Evolutionary conservation across 139 green algal species (phyloP), one percentile per base, ranked within the genome.

Genomic region (Spirogloea muscicola): DNA sequence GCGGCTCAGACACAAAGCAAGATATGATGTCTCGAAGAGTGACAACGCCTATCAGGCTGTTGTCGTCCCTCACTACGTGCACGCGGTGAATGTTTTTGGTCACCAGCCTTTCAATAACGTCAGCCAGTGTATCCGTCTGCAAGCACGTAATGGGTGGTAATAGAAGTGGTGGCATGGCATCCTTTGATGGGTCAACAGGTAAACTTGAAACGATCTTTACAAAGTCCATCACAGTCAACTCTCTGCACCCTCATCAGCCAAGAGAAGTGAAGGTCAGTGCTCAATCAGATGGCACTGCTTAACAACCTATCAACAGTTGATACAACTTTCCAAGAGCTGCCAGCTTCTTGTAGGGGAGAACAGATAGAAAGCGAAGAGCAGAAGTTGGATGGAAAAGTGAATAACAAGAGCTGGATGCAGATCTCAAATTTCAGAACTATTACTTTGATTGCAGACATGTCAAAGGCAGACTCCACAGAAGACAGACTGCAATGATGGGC

Each of bases 1-100:
- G 9, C 0, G 65, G 65, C 39, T 74, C 65, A 21, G 6, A 44
- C 34, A 74, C 65, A 66, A 74, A 76, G 27, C 68, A 21, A 0
- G 51, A 70, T 16, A 76, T 76, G 25, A 76, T 76, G n/a, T 69
- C 49, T 7, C 68, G n/a, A 7, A 76, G 31, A 0, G 68, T 76
- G 29, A 76, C 49, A 16, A 76, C 29, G 0, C 68, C 68, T 21
- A 36, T 27, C 49, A 67, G 16, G 2, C 68, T 18, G n/a, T 3
- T 16, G 1, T 61, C n/a, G 37, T 69, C 68, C 1, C 68, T 51
- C 1, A 70, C 59, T 0, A 76, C 68, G 18, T 76, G 49, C 33
- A 76, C 31, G 0, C 68, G 68, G 49, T 76, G 68, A 52, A 76
- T 76, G 48, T 43, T 10, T 36, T 25, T 69, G n/a, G 18, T 29